Evolutionary conservation across 495 filamentous ascomycete genomes (phyloP), one percentile per base, ranked within the genome.

Genomic region (Pseudotulostoma volvatum): DNA sequence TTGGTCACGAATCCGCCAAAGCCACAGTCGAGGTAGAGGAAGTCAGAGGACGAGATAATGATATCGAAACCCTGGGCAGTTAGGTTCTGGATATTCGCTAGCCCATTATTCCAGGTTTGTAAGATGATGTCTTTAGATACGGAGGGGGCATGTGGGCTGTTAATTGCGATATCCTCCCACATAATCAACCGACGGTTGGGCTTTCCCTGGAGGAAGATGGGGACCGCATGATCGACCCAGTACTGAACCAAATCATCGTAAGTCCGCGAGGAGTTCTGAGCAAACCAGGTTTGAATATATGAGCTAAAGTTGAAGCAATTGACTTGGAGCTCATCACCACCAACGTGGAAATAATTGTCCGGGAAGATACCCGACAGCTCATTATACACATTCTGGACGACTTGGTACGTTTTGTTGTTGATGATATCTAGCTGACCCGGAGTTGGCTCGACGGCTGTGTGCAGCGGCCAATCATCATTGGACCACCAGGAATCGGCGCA

Each of bases 361-460:
- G 52, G 42, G 54, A 73, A 73, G 40, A 73, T 53, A 1, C 42
- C 51, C 1, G 70, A 67, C 15, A 73, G 51, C 41, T 73, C 70
- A 8, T 56, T 56, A 52, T 71, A 71, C 7, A 73, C 68, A 15
- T 69, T 60, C 16, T 50, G 44, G 11, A 71, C 65, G 4, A 66
- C 61, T 7, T 64, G 61, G 43, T 73, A 73, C 16, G 70, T 73
- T 39, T 63, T 62, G 49, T 59, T 53, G 47, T 69, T 64, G 43
- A 72, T 59, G 44, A 70, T 69, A 43, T 74, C 70, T 33, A 74
- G 57, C 38, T 74, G 70, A 20, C 70, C 70, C 0, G 70, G 70
- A 40, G 64, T 67, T 1, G 70, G 70, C 54, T 74, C 63, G 7
- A 74, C 65, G 18, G 68, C 66, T 2, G 68, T 74, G 46, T 73